phyloP scores from a whole-genome alignment of 2,329 filamentous ascomycete genomes.

The Exophiala bonariae region DNA sequence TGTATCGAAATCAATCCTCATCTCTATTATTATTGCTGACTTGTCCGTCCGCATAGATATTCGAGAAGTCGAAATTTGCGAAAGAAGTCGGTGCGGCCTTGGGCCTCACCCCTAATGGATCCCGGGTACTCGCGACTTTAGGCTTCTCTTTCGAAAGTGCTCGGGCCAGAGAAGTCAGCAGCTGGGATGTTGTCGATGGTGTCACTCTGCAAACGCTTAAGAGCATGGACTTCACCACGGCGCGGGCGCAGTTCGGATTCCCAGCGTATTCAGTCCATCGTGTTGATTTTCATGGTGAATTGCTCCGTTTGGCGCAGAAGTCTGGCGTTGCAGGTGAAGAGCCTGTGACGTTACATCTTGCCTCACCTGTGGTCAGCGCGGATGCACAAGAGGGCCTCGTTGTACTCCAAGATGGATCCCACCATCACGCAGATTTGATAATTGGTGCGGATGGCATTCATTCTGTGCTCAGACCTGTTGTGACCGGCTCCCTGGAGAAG shows the following conservation, averaged over 20 bases:
- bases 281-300: conserved; percentile 39
- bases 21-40: no score
- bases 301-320: conserved; percentile 33
- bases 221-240: conserved; percentile 1
- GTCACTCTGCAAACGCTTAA: not conserved
- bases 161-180: conserved; percentile 6
- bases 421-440: conserved; percentile 48
- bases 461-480: conserved; percentile 31
- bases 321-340: conserved; percentile 20
- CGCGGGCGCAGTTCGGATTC: not conserved
- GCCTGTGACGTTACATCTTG: conserved; percentile 16
- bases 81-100: conserved; percentile 33
- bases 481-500: conserved; percentile 29
- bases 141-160: conserved; percentile 25
- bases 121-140: conserved; percentile 26
- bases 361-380: conserved; percentile 33
- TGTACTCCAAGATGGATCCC: conserved; percentile 50
- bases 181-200: conserved; percentile 2
- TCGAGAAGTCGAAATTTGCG: conserved; percentile 30
- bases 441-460: conserved; percentile 58
- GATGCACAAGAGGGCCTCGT: conserved; percentile 36
- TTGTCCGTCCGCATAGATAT: conserved; percentile 20
- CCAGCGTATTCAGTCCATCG: conserved; percentile 34
- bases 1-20: conserved; percentile 51
- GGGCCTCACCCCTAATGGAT: conserved; percentile 31